Percentiles rank a stretch among this genome's conserved stretches.
phyloP scores from a whole-genome alignment of 192 early-diverging fungal genomes.

The Entomortierella lignicola region DNA sequence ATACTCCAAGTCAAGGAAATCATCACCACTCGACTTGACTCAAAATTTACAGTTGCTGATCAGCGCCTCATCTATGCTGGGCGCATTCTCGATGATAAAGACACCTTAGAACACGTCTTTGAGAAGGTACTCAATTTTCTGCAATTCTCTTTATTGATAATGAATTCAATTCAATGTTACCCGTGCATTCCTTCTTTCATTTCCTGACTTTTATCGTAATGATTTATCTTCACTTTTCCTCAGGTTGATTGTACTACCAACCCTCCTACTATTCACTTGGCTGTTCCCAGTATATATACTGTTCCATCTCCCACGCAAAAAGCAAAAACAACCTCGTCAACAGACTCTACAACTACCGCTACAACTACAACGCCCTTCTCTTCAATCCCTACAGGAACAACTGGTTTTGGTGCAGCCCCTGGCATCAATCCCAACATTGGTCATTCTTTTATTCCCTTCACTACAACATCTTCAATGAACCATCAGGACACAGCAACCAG shows the following conservation, averaged over 20 bases:
- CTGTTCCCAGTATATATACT: constrained; percentile 24
- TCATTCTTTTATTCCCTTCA: background rate
- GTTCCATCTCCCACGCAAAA: constrained; percentile 14
- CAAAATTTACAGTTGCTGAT: constrained; percentile 10
- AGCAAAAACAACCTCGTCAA: background rate
- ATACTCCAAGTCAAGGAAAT: constrained; percentile 36
- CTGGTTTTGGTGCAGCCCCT: constrained; percentile 3
- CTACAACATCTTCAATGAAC: background rate
- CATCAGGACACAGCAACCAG: background rate
- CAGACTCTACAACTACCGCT: background rate
- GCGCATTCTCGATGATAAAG: constrained; percentile 40
- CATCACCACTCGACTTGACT: constrained; percentile 30
- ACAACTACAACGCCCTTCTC: background rate
- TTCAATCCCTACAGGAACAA: background rate
- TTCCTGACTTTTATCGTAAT: background rate
- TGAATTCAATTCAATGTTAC: no score
- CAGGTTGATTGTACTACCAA: constrained; percentile 33
- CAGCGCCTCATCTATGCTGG: constrained; percentile 46
- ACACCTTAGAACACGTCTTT: constrained; percentile 30
- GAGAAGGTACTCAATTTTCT: constrained; percentile 51
- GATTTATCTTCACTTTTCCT: background rate
- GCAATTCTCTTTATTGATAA: no score
- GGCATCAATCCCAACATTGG: constrained; percentile 1
- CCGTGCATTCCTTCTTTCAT: background rate
- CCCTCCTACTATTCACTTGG: constrained; percentile 35